Conservation (phyloP, 2,329 filamentous ascomycete genomes). For the Dichotomopilus funicola region DNA sequence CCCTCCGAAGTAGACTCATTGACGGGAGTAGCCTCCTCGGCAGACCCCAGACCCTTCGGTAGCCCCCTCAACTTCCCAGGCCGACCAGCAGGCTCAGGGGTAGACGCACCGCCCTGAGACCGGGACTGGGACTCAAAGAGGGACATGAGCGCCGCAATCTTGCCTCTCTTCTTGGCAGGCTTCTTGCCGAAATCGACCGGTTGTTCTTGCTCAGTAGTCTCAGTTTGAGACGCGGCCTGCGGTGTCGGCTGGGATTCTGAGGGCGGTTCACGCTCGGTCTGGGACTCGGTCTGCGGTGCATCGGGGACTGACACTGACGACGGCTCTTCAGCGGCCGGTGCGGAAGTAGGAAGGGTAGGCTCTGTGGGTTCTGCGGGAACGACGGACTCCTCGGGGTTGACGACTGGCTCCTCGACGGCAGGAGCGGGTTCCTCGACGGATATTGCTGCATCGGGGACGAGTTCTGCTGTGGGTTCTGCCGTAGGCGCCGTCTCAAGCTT, state of each 20-base stretch:
- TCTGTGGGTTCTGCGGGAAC: neutral
- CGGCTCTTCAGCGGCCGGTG: neutral
- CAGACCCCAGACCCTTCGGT: neutral
- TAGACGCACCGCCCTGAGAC: neutral
- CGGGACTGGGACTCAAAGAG: neutral
- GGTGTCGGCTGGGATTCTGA: too few relatives aligned
- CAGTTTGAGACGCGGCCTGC: neutral
- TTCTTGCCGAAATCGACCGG: slow-evolving; percentile 17
- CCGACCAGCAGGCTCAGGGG: neutral
- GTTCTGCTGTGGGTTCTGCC: too few relatives aligned
- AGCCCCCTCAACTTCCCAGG: neutral
- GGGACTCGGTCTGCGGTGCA: too few relatives aligned
- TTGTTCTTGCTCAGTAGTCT: neutral
- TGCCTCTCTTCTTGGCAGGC: slow-evolving; percentile 15
- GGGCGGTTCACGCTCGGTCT: too few relatives aligned
- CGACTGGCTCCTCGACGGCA: neutral
- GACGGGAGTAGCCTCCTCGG: neutral
- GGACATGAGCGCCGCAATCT: slow-evolving; percentile 2
- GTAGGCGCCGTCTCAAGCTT: neutral
- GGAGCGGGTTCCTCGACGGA: neutral
- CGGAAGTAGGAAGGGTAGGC: neutral
- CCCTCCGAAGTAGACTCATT: neutral
- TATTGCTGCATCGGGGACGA: neutral
- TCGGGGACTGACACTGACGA: neutral
- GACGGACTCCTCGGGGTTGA: neutral